These are phyloP conservation scores for Neocatenulostroma microsporum DNA, from an alignment of 2,329 filamentous ascomycete species.

Conservation along the genomic window DNA sequence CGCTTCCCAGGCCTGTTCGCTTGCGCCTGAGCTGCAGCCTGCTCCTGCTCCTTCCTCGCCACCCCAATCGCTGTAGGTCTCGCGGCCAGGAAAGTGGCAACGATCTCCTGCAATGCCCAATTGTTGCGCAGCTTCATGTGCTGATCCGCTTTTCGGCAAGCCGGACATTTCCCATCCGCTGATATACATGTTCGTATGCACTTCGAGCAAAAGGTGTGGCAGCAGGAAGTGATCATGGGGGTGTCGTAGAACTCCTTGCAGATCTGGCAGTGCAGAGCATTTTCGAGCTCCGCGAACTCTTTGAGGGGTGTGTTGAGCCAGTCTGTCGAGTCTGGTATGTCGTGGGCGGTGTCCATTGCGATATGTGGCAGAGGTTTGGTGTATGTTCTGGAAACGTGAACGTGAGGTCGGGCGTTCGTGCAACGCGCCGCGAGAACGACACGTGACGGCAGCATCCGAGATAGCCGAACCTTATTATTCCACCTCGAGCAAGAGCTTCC, in stretches of 20 bases:
- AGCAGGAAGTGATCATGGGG: slow-evolving; percentile 90
- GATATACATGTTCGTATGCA: slow-evolving; percentile 85
- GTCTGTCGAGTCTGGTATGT: slow-evolving; percentile 69
- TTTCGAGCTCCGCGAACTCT: slow-evolving; percentile 64
- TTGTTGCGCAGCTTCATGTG: slow-evolving; percentile 79
- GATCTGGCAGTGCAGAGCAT: slow-evolving; percentile 84
- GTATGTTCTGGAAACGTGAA: background rate
- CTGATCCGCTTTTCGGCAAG: slow-evolving; percentile 71
- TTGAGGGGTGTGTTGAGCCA: slow-evolving; percentile 67
- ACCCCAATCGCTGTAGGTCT: slow-evolving; percentile 57
- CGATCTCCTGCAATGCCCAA: slow-evolving; percentile 74
- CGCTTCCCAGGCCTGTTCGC: slow-evolving; percentile 41
- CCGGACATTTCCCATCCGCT: slow-evolving; percentile 76
- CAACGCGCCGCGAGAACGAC: no score
- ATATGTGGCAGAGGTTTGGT: background rate
- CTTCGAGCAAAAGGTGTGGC: slow-evolving; percentile 91
- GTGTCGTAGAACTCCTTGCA: slow-evolving; percentile 97
- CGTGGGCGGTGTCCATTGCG: slow-evolving; percentile 1
- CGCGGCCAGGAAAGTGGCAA: slow-evolving; percentile 65
- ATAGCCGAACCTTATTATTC: no score
- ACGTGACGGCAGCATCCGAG: no score
- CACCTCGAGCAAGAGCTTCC: no score
- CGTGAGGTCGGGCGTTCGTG: background rate
- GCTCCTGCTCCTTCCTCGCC: slow-evolving; percentile 40
- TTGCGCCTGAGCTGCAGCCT: slow-evolving; percentile 14